phyloP scores from a whole-genome alignment of 2,329 filamentous ascomycete genomes.

The Byssothecium circinans region DNA sequence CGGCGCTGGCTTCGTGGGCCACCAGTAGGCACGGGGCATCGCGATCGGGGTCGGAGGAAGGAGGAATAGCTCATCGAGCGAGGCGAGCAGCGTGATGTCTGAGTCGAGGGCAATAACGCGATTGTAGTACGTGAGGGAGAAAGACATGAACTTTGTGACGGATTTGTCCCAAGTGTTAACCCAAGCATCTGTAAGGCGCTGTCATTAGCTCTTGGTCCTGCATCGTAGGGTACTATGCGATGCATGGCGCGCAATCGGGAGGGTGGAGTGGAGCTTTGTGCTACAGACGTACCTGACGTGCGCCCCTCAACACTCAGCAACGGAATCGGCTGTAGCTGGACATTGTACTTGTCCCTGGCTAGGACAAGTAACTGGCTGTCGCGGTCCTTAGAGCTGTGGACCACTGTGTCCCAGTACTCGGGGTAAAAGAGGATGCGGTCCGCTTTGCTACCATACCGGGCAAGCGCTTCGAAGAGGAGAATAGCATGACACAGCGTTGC shows the following conservation, averaged over 20 bases:
- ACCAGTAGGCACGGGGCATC: constrained; percentile 74
- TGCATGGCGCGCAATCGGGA: constrained; percentile 6
- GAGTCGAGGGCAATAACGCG: constrained; percentile 63
- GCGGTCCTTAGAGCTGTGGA: constrained; percentile 33
- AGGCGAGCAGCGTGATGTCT: constrained; percentile 63
- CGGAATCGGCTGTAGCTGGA: constrained; percentile 52
- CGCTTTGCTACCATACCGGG: constrained; percentile 47
- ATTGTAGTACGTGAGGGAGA: constrained; percentile 66
- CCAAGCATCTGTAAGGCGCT: constrained; percentile 30
- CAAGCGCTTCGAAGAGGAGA: constrained; percentile 50
- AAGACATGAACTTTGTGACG: constrained; percentile 69
- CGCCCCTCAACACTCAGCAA: constrained; percentile 42
- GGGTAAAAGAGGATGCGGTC: constrained; percentile 52
- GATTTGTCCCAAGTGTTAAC: constrained; percentile 62
- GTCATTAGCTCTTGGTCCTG: constrained; percentile 12
- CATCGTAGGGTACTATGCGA: background rate
- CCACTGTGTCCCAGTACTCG: constrained; percentile 40
- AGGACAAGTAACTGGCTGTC: constrained; percentile 52
- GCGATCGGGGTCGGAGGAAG: constrained; percentile 63
- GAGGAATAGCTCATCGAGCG: constrained; percentile 72
- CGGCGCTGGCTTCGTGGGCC: constrained; percentile 55
- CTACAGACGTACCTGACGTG: constrained; percentile 30
- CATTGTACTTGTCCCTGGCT: constrained; percentile 54
- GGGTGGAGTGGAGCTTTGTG: constrained; percentile 3
- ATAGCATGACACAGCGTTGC: constrained; percentile 49